A percentile compares a stretch with the other conserved stretches of the same genome.
These are phyloP conservation scores for Diutina rugosa DNA, from an alignment of 1,139 yeast species.

Conservation along the genomic window DNA sequence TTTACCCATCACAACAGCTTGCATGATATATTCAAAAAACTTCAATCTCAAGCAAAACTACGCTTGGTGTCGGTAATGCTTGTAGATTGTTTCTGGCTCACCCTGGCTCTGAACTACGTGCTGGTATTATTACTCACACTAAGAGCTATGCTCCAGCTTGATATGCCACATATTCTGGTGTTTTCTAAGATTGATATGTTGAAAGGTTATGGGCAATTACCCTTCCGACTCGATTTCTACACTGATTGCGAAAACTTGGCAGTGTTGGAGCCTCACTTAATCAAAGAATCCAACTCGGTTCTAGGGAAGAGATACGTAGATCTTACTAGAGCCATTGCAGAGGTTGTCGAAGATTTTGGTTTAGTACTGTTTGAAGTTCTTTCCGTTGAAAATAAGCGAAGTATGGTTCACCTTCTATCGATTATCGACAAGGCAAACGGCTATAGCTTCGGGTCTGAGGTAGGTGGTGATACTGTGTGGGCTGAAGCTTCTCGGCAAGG, in stretches of 20 bases:
- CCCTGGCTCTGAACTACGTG: constrained; percentile 85
- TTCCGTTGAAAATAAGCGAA: constrained; percentile 79
- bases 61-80: constrained; percentile 80
- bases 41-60: constrained; percentile 38
- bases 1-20: constrained; percentile 34
- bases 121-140: constrained; percentile 70
- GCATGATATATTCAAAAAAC: constrained; percentile 20
- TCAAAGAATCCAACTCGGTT: constrained; percentile 52
- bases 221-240: constrained; percentile 72
- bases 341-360: constrained; percentile 76
- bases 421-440: constrained; percentile 87
- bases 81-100: constrained; percentile 74
- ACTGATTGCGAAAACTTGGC: constrained; percentile 83
- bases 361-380: constrained; percentile 82
- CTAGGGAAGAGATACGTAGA: constrained; percentile 53
- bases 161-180: constrained; percentile 33
- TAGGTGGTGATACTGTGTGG: constrained; percentile 96
- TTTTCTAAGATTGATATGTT: constrained; percentile 82
- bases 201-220: constrained; percentile 44
- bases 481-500: constrained; percentile 84
- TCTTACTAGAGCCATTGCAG: constrained; percentile 70
- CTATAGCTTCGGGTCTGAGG: constrained; percentile 82
- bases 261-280: constrained; percentile 55
- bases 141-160: constrained; percentile 42
- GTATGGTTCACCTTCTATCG: constrained; percentile 74